Conservation (phyloP, 257 asterid genomes). For the Vinca minor region DNA sequence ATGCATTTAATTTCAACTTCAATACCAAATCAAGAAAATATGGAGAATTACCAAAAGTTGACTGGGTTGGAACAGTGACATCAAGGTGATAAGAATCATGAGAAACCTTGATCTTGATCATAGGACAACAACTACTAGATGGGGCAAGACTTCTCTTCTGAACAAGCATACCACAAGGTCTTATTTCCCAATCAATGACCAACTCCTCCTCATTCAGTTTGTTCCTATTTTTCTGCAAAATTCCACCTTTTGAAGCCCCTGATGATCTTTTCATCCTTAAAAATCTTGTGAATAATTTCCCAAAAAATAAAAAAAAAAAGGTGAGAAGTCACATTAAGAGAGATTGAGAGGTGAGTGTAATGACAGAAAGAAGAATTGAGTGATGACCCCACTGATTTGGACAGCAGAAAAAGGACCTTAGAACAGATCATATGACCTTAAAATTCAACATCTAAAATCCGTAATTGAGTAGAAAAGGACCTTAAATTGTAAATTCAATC, state of each 20-base stretch:
- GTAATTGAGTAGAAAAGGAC: neutral
- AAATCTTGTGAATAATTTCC: neutral
- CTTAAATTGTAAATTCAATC: neutral
- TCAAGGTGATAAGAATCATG: constrained; percentile 23
- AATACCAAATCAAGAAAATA: neutral
- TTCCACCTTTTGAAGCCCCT: constrained; percentile 15
- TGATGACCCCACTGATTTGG: constrained; percentile 14
- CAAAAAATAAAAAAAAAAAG: constrained; percentile 5
- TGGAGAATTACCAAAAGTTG: constrained; percentile 24
- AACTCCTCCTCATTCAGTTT: constrained; percentile 1
- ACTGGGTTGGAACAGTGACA: constrained; percentile 21
- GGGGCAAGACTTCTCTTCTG: constrained; percentile 19
- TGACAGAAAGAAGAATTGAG: constrained; percentile 17
- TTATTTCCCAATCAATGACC: constrained; percentile 27
- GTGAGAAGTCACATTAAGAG: constrained; percentile 10
- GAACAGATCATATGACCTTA: constrained; percentile 7
- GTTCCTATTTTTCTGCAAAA: constrained; percentile 8
- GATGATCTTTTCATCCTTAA: constrained; percentile 20
- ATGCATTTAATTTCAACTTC: too few relatives aligned
- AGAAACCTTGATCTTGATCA: constrained; percentile 28
- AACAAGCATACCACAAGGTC: constrained; percentile 30
- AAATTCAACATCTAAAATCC: too few relatives aligned
- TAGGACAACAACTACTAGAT: constrained; percentile 8
- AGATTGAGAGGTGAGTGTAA: constrained; percentile 18
- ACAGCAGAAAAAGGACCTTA: constrained; percentile 22